Base-by-base conservation (phyloP, 2,329 filamentous ascomycete genomes). In the Tolypocladium nubicola region DNA sequence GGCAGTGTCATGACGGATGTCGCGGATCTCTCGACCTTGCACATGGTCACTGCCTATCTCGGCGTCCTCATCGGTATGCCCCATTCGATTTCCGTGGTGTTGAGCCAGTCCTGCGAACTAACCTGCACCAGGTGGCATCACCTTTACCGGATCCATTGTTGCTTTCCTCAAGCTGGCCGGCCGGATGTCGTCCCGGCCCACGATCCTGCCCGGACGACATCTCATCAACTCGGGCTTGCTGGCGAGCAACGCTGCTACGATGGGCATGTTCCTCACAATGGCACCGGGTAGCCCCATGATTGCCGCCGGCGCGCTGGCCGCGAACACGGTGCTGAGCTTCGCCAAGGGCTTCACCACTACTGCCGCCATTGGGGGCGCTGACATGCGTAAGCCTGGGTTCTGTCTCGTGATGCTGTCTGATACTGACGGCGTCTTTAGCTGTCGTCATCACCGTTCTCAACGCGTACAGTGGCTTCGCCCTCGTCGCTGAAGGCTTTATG, bases 401-500 rank as follows among this genome's bases (percentile, higher is more conserved):
- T 14, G 30, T 37, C 9, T 52, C 19, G 11, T 52, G 47, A 52
- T 37, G 16, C 4, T 35, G 1, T 14, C 5, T 7, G 26, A 47
- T 57, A 43, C 63, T 68, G 26, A 64, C 54, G 26, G 14, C 16
- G 23, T 21, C 61, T 16, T 21, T 21, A 80, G 77, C 87, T 16
- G 90, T 95, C 6, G 89, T 94, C 38, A 95, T 95, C 61, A 95
- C 90, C 0, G 90, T 96, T 1, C 74, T 96, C 23, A 96, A 96
- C 64, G 90, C 90, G 0, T 96, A 96, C 69, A 93, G 89, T 53
- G 91, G 91, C 14, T 96, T 96, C 58, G 91, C 91, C 0, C 79
- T 96, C 2, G 90, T 96, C 0, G 90, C 91, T 0, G 90, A 96
- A 71, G 91, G 91, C 0, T 87, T 96, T 69, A 96, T 96, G 91